Base-by-base conservation (phyloP, 2,329 filamentous ascomycete genomes). In the Myotisia sp. region DNA sequence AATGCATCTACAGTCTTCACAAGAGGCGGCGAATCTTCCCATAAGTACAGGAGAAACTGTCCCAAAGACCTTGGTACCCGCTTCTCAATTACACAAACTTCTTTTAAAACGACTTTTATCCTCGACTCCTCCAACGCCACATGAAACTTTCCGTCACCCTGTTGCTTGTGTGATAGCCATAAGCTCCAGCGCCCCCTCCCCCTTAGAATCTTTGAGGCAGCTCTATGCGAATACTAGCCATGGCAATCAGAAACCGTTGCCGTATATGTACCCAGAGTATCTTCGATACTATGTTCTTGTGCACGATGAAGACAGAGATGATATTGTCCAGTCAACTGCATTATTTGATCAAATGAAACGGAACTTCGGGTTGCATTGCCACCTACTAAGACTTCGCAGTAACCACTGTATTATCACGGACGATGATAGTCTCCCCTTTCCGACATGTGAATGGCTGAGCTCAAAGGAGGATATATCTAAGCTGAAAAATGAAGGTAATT, bases 291-390 rank as follows among this genome's bases (percentile, higher is more conserved):
- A 98, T 57, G 82, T 98, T 10, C 65, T 98, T 26, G 79, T 98
- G 12, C 90, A 98, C 49, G 90, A 98, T 47, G 92, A 98, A 59
- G 90, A 98, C 52, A 76, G 75, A 41, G 87, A 93, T 50, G 86
- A 98, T 52, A 92, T 95, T 41, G 74, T 74, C 23, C 80, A 85
- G 57, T 92, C 86, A 8, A 87, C 87, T 56, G 73, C 76, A 12
- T 65, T 95, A 18, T 98, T 93, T 56, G 90, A 98, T 47, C 84
- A 94, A 56, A 98, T 98, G 92, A 98, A 95, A 59, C 76, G 90
- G n/a, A 84, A 94, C 58, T 83, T 98, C 43, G 90, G 90, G 2
- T 64, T 95, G 30, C 86, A 98, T 57, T 98, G 90, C 52, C 90
- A 98, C 58, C 67, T 98, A 7, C 65, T 98, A 21, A 69, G 92